Evolutionary conservation across 495 filamentous ascomycete species (phyloP).

Genomic region (Durotheca rogersii): DNA sequence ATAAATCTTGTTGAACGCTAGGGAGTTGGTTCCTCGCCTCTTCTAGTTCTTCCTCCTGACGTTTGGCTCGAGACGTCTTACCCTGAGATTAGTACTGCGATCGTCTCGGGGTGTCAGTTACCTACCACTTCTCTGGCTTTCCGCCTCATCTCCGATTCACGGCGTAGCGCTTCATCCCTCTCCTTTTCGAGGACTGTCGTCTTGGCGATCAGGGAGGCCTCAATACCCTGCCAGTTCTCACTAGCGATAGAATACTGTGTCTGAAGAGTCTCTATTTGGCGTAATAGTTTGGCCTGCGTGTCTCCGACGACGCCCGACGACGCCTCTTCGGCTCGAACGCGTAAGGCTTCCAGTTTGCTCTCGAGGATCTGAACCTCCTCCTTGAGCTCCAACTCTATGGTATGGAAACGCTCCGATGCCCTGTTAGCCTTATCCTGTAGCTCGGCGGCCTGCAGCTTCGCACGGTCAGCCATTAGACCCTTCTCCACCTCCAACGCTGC

Average conservation of each 20-base stretch:
- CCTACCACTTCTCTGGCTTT: conserved; percentile 85
- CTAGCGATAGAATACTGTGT: conserved; percentile 92
- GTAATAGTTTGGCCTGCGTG: conserved; percentile 82
- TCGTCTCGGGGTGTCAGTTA: background rate
- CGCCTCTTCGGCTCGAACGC: conserved; percentile 83
- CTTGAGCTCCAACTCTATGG: conserved; percentile 76
- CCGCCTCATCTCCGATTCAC: conserved; percentile 79
- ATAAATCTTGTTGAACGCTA: conserved; percentile 55
- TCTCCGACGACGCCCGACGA: conserved; percentile 80
- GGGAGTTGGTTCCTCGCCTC: conserved; percentile 63
- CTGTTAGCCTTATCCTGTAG: conserved; percentile 70
- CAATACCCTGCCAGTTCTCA: conserved; percentile 96
- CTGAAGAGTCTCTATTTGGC: conserved; percentile 94
- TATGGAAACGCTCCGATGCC: conserved; percentile 68
- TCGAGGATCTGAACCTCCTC: conserved; percentile 82
- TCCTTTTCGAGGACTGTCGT: conserved; percentile 81
- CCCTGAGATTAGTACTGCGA: conserved; percentile 28
- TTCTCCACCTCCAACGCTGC: conserved; percentile 74
- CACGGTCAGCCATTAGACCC: conserved; percentile 66
- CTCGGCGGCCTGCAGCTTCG: conserved; percentile 66
- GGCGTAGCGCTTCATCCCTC: conserved; percentile 77
- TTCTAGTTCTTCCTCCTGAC: conserved; percentile 82
- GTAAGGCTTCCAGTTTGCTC: conserved; percentile 84
- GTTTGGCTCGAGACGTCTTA: conserved; percentile 72
- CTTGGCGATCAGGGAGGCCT: conserved; percentile 74